A percentile compares a stretch with the other conserved stretches of the same genome.
Conservation (phyloP, 2,329 filamentous ascomycete genomes). For the Sclerotinia minor region DNA sequence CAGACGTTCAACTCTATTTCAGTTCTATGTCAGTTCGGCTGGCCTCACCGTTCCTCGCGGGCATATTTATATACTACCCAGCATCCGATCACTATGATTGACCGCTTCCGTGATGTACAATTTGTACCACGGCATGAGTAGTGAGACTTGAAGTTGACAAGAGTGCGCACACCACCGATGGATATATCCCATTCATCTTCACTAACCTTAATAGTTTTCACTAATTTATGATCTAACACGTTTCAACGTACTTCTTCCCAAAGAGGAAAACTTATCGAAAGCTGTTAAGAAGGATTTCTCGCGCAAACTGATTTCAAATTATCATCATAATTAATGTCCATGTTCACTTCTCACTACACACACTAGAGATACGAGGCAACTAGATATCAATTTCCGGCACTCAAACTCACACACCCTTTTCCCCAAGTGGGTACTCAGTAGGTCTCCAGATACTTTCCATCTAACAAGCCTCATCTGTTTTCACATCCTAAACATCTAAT, state of each 20-base stretch:
- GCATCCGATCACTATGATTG: slow-evolving; percentile 18
- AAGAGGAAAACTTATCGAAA: not conserved
- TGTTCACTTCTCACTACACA: slow-evolving; percentile 7
- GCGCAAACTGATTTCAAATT: not conserved
- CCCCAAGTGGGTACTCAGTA: not conserved
- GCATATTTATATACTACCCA: slow-evolving; percentile 12
- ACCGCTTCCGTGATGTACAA: not conserved
- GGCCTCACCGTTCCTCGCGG: slow-evolving; percentile 9
- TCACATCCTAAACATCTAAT: not conserved
- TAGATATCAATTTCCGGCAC: not conserved
- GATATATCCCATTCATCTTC: not conserved
- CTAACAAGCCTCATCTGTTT: not conserved
- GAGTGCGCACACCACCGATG: not conserved
- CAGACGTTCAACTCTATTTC: not conserved
- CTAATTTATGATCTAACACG: not conserved
- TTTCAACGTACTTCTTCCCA: not conserved
- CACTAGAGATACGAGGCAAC: not conserved
- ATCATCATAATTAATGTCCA: not conserved
- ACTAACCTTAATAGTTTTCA: not conserved
- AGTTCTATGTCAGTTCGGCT: not conserved
- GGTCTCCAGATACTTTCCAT: not conserved
- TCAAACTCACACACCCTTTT: slow-evolving; percentile 15
- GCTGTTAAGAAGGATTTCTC: slow-evolving; percentile 7
- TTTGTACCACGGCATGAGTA: slow-evolving; percentile 8
- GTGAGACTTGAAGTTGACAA: slow-evolving; percentile 2